These are phyloP conservation scores for Pistacia atlantica DNA, from an alignment of 345 rosid species.

Conservation along the genomic window DNA sequence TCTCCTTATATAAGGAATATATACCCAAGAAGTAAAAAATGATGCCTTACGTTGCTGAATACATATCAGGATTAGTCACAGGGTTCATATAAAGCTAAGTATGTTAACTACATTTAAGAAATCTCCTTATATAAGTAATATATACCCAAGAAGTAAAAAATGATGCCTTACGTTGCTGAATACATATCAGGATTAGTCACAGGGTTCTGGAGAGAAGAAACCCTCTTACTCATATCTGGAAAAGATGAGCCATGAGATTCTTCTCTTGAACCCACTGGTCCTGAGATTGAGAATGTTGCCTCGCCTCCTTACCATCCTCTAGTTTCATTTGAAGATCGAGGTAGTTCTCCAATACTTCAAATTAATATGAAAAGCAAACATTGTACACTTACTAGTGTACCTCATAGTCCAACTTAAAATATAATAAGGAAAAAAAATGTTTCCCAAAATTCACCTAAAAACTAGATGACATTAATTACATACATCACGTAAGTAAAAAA, in stretches of 20 bases:
- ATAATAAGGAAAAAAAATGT: background rate
- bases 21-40: slow-evolving; percentile 12
- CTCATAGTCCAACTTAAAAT: slow-evolving; percentile 14
- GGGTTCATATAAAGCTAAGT: slow-evolving; percentile 31
- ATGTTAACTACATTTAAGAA: slow-evolving; percentile 17
- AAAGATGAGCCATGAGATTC: slow-evolving; percentile 29
- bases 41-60: slow-evolving; percentile 55
- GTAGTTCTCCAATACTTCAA: slow-evolving; percentile 66
- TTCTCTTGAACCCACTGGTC: slow-evolving; percentile 37
- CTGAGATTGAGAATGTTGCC: slow-evolving; percentile 32
- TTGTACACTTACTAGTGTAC: background rate
- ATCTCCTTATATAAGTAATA: slow-evolving; percentile 12
- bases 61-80: slow-evolving; percentile 40
- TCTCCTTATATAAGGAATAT: slow-evolving; percentile 12
- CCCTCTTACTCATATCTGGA: slow-evolving; percentile 39
- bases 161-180: slow-evolving; percentile 53
- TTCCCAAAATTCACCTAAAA: background rate
- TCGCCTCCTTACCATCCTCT: slow-evolving; percentile 39
- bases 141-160: slow-evolving; percentile 11
- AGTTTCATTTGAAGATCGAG: slow-evolving; percentile 48
- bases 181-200: slow-evolving; percentile 44
- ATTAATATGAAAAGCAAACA: slow-evolving; percentile 23
- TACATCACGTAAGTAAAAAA: background rate
- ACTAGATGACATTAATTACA: background rate
- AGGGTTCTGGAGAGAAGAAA: slow-evolving; percentile 42